A percentile compares a stretch with the other conserved stretches of the same genome.
phyloP scores from a whole-genome alignment of 192 early-diverging fungal species.

The Backusella liffmaniae region DNA sequence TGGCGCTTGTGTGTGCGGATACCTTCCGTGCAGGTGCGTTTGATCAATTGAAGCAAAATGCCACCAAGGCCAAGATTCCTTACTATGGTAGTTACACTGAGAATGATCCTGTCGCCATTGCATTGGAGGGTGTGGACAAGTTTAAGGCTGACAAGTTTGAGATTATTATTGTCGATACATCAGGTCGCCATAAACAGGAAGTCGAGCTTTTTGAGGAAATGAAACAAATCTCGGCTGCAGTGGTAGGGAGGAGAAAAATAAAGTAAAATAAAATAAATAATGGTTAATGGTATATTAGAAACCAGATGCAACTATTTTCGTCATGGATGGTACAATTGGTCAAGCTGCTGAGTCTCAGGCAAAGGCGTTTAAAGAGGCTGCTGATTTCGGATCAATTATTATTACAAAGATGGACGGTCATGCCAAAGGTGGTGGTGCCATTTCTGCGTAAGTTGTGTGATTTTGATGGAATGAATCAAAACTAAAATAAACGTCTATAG shows the following conservation, averaged over 20 bases:
- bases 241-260: conserved; percentile 33
- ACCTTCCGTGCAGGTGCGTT: conserved; percentile 98
- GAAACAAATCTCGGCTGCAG: conserved; percentile 87
- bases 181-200: conserved; percentile 95
- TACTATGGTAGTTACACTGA: conserved; percentile 93
- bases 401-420: conserved; percentile 99
- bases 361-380: conserved; percentile 87
- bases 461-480: background rate
- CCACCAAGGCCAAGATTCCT: conserved; percentile 96
- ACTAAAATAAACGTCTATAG: conserved; percentile 21
- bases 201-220: conserved; percentile 94
- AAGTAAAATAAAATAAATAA: background rate
- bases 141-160: conserved; percentile 94
- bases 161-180: conserved; percentile 98
- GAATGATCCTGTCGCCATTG: conserved; percentile 89
- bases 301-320: conserved; percentile 92
- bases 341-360: conserved; percentile 96
- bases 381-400: conserved; percentile 92
- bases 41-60: conserved; percentile 98
- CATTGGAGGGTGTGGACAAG: conserved; percentile 88
- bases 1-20: conserved; percentile 89
- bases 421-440: conserved; percentile 98
- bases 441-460: conserved; percentile 68
- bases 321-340: conserved; percentile 98
- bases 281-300: conserved; percentile 33